Evolutionary conservation across 2,329 filamentous ascomycete genomes (phyloP).

Genomic region (Claviceps humidiphila): DNA sequence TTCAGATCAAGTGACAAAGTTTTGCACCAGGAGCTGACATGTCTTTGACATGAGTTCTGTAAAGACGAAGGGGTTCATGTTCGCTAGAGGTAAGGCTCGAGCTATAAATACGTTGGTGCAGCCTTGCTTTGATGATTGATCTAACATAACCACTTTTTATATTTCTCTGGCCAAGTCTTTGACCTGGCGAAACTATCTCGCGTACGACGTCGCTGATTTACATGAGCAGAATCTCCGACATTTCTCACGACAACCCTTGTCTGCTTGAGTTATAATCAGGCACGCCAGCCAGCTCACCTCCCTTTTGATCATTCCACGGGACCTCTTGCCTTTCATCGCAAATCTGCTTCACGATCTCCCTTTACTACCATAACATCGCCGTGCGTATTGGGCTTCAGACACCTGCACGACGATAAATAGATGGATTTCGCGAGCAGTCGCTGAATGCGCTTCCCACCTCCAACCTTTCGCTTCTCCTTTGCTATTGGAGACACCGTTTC

Average conservation of each 20-base stretch:
- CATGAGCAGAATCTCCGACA: not conserved
- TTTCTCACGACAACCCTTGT: not conserved
- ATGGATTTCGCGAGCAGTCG: not conserved
- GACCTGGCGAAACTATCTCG: not conserved
- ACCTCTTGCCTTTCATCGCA: not conserved
- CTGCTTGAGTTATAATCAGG: not conserved
- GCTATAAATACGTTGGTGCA: constrained; percentile 1
- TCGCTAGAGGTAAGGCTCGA: not conserved
- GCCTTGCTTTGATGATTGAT: not conserved
- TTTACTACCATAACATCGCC: not conserved
- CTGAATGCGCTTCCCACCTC: not conserved
- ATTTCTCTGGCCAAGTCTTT: not conserved
- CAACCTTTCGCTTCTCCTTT: not conserved
- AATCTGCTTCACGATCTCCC: not conserved
- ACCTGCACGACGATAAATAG: not conserved
- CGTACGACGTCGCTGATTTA: not conserved
- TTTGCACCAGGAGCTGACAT: constrained; percentile 2
- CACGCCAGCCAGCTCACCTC: not conserved
- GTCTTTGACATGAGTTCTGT: not conserved
- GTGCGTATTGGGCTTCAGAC: not conserved
- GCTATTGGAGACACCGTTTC: too few species aligned
- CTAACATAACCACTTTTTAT: not conserved
- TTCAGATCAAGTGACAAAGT: not conserved
- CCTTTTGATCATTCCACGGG: not conserved
- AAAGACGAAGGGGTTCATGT: not conserved